Evolutionary conservation across 441 rosid species (phyloP).

Genomic region (Adansonia rubrostipa): DNA sequence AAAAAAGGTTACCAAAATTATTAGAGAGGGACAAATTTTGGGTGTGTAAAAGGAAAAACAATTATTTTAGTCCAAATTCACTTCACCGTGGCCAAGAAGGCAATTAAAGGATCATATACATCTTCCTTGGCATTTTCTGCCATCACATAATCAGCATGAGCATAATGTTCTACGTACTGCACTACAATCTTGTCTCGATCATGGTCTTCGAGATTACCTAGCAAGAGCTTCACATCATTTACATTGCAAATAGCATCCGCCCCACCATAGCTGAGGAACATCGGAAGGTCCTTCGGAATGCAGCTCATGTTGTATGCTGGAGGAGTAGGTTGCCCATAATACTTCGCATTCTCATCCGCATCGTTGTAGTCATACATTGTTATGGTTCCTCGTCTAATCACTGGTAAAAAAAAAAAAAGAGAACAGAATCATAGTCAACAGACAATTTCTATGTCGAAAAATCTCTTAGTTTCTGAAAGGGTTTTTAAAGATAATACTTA

Average conservation of each 20-base stretch:
- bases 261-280: constrained; percentile 45
- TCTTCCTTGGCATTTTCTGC: constrained; percentile 40
- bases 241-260: constrained; percentile 43
- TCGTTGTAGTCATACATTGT: constrained; percentile 46
- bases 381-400: constrained; percentile 49
- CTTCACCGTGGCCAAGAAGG: constrained; percentile 34
- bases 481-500: constrained; percentile 25
- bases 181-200: constrained; percentile 34
- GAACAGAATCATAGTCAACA: not conserved
- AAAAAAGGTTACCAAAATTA: too few species aligned
- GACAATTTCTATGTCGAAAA: not conserved
- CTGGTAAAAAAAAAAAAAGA: constrained; percentile 22
- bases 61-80: not conserved
- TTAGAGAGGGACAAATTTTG: not conserved
- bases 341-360: constrained; percentile 38
- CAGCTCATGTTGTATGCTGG: constrained; percentile 48
- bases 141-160: constrained; percentile 44
- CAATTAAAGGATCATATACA: constrained; percentile 40
- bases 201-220: constrained; percentile 35
- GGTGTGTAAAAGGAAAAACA: not conserved
- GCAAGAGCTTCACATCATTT: constrained; percentile 35
- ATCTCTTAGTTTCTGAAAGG: not conserved
- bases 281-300: constrained; percentile 42
- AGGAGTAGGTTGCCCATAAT: constrained; percentile 51
- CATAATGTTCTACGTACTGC: constrained; percentile 30